phyloP scores from a whole-genome alignment of 495 filamentous ascomycete genomes.

The Podospora australis region DNA sequence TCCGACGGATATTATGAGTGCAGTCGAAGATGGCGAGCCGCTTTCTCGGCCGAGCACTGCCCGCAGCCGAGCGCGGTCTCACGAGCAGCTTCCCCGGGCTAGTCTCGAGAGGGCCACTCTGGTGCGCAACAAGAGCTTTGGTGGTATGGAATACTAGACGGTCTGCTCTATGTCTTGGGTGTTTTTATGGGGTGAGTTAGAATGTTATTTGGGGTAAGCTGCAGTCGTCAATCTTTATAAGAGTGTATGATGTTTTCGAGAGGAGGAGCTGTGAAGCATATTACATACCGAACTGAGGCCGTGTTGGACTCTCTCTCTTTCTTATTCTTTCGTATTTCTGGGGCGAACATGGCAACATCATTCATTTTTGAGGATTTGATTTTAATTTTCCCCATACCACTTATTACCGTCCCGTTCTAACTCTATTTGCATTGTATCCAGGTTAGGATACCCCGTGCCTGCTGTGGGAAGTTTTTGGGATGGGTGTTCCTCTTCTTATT shows the following conservation, averaged over 20 bases:
- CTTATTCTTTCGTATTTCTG: too few species aligned
- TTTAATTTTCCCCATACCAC: too few species aligned
- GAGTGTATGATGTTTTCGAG: neutral
- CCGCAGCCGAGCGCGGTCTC: slow-evolving; percentile 21
- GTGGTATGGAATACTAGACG: slow-evolving; percentile 37
- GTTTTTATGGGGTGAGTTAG: neutral
- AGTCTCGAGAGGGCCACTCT: slow-evolving; percentile 38
- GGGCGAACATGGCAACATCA: too few species aligned
- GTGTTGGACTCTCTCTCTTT: too few species aligned
- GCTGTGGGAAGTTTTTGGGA: too few species aligned
- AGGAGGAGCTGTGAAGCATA: neutral
- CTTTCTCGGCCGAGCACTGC: slow-evolving; percentile 15
- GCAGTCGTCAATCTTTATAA: too few species aligned
- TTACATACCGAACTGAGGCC: too few species aligned
- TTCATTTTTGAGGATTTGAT: too few species aligned
- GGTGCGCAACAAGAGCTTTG: slow-evolving; percentile 41
- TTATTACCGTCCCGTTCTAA: too few species aligned
- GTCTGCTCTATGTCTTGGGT: neutral
- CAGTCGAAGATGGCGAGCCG: slow-evolving; percentile 35
- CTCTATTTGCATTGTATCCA: too few species aligned
- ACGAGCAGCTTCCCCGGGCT: slow-evolving; percentile 30
- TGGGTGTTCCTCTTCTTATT: too few species aligned
- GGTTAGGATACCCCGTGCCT: too few species aligned
- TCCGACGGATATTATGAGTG: slow-evolving; percentile 28
- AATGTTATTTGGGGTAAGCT: neutral